A percentile compares a stretch with the other conserved stretches of the same genome.
Conservation (phyloP, 75 land plant genomes). For the Pseudotsuga menziesii region DNA sequence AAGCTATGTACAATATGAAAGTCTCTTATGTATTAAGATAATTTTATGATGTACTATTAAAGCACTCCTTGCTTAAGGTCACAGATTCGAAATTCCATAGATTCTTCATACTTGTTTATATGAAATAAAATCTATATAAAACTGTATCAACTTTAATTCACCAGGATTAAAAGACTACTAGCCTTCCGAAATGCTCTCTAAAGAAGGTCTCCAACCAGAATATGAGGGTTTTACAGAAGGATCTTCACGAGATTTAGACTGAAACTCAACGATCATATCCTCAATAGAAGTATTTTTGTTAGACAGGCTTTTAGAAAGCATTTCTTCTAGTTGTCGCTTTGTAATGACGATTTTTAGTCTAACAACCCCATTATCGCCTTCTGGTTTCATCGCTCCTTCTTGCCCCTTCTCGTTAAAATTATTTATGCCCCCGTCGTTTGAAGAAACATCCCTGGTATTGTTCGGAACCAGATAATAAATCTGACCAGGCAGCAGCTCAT, state of each 20-base stretch:
- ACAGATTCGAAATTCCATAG: too few relatives aligned
- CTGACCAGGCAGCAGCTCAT: conserved; percentile 21
- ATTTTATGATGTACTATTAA: too few relatives aligned
- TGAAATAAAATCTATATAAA: too few relatives aligned
- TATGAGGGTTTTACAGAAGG: not conserved
- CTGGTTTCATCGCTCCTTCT: too few relatives aligned
- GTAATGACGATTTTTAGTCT: conserved; percentile 26
- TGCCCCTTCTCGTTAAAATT: too few relatives aligned
- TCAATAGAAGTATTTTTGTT: conserved; percentile 12
- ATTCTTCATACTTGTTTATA: too few relatives aligned
- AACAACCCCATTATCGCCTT: not conserved
- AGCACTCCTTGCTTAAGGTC: too few relatives aligned
- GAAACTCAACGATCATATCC: not conserved
- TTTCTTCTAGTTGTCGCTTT: conserved; percentile 21
- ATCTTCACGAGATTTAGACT: not conserved
- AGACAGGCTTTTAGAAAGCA: conserved; percentile 19
- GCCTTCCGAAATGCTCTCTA: conserved; percentile 25
- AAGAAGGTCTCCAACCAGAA: conserved; percentile 22
- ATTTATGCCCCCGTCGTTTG: not conserved
- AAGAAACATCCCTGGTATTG: too few relatives aligned
- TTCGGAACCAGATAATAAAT: conserved; percentile 18
- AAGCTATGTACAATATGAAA: too few relatives aligned
- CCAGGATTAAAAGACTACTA: not conserved
- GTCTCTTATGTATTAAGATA: too few relatives aligned
- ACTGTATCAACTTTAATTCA: too few relatives aligned